phyloP scores from a whole-genome alignment of 305 asterid species.

The Euphrasia arctica region DNA sequence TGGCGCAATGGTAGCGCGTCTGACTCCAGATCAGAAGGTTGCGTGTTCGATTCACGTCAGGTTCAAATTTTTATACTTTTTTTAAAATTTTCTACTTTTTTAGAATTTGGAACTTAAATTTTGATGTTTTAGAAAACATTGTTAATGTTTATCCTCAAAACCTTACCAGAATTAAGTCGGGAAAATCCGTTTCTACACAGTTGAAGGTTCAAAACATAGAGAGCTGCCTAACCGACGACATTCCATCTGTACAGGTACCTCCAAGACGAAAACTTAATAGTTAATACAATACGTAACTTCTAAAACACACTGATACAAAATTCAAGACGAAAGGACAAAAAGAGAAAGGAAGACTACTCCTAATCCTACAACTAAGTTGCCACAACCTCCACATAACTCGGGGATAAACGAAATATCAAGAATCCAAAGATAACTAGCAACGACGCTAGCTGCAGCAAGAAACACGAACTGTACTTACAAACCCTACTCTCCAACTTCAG shows the following conservation, averaged over 20 bases:
- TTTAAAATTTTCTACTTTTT: too few species aligned
- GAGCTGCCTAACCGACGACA: too few species aligned
- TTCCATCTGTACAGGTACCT: background rate
- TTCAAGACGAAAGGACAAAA: background rate
- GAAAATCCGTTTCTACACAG: too few species aligned
- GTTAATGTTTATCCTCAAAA: too few species aligned
- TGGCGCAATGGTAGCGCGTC: constrained; percentile 94
- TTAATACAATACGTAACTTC: constrained; percentile 1
- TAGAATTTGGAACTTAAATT: too few species aligned
- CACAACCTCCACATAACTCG: constrained; percentile 38
- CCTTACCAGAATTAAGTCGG: too few species aligned
- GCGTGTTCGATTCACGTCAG: constrained; percentile 99
- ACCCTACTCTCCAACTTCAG: constrained; percentile 45
- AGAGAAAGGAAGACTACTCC: background rate
- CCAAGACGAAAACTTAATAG: constrained; percentile 15
- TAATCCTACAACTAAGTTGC: constrained; percentile 52
- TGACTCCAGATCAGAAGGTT: constrained; percentile 99
- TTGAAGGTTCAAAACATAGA: too few species aligned
- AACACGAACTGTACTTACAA: constrained; percentile 51
- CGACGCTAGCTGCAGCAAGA: constrained; percentile 50
- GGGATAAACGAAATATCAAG: constrained; percentile 40
- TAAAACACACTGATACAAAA: constrained; percentile 19
- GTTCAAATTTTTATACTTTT: constrained; percentile 43
- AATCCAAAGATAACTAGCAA: constrained; percentile 32
- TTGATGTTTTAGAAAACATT: too few species aligned